Conservation (phyloP, 2,329 filamentous ascomycete species). For the Microdochium bolleyi region DNA sequence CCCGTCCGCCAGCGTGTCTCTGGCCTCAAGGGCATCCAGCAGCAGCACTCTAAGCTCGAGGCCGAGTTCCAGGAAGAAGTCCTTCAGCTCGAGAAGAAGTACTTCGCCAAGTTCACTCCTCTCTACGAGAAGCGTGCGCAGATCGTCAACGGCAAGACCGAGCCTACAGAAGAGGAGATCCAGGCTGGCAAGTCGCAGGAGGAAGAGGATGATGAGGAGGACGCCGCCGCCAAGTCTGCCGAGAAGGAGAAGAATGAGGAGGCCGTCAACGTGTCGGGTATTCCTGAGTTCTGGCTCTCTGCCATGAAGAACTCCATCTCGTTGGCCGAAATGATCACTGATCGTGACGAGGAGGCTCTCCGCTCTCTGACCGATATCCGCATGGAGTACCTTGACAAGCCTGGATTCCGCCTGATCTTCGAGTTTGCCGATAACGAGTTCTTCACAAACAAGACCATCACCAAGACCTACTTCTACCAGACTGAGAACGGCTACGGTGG, state of each 20-base stretch:
- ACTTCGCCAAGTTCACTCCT: conserved; percentile 97
- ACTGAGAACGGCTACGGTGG: conserved; percentile 97
- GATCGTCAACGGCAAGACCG: conserved; percentile 80
- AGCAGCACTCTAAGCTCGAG: conserved; percentile 97
- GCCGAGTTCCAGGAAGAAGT: conserved; percentile 98
- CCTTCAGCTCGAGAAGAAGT: conserved; percentile 97
- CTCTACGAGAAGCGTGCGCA: conserved; percentile 90
- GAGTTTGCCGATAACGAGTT: conserved; percentile 93
- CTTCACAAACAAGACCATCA: conserved; percentile 95
- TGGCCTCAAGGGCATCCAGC: conserved; percentile 95
- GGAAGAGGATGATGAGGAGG: conserved; percentile 57
- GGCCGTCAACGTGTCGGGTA: conserved; percentile 58
- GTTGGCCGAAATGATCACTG: conserved; percentile 96
- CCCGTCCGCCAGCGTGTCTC: conserved; percentile 88
- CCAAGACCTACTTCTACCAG: conserved; percentile 99
- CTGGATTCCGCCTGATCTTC: conserved; percentile 96
- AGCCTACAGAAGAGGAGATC: conserved; percentile 84
- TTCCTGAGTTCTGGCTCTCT: conserved; percentile 98
- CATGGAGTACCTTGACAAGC: conserved; percentile 98
- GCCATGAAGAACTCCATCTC: conserved; percentile 99
- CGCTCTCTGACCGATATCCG: conserved; percentile 87
- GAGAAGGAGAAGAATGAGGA: conserved; percentile 47
- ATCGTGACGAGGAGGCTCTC: conserved; percentile 88
- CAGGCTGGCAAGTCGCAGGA: conserved; percentile 76
- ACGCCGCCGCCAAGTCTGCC: conserved; percentile 42